Evolutionary conservation across 73 alveolate species (phyloP).

Genomic region (Paramecium caudatum): DNA sequence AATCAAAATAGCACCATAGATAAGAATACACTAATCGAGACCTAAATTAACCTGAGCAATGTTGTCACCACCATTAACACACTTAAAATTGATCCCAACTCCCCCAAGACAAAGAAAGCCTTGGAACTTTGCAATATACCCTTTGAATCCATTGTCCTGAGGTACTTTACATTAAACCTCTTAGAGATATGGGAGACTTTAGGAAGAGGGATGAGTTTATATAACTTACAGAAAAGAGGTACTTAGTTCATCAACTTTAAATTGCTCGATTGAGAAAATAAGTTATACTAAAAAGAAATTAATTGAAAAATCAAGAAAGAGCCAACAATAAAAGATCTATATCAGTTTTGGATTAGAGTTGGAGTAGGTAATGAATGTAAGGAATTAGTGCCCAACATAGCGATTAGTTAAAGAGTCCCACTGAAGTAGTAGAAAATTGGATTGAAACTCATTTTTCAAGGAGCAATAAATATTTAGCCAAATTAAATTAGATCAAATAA

Average conservation of each 20-base stretch:
- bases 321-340: background rate
- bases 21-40: background rate
- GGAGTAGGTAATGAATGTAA: background rate
- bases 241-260: background rate
- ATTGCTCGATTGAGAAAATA: conserved; percentile 41
- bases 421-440: conserved; percentile 65
- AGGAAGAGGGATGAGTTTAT: background rate
- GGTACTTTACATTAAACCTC: background rate
- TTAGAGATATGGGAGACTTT: background rate
- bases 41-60: conserved; percentile 13
- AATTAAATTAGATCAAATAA: background rate
- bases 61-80: background rate
- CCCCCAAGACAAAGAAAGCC: conserved; percentile 41
- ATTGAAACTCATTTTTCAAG: conserved; percentile 38
- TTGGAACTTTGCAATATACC: background rate
- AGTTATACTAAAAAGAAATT: conserved; percentile 57
- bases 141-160: background rate
- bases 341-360: conserved; percentile 1
- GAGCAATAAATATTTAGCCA: conserved; percentile 8
- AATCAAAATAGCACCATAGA: background rate
- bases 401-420: conserved; percentile 55
- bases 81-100: background rate
- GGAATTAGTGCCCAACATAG: conserved; percentile 8
- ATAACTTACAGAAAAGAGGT: conserved; percentile 37
- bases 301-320: conserved; percentile 13